Evolutionary conservation across 1,284 basidiomycete species (phyloP).

Genomic region (Leccinum pseudoinsigne): DNA sequence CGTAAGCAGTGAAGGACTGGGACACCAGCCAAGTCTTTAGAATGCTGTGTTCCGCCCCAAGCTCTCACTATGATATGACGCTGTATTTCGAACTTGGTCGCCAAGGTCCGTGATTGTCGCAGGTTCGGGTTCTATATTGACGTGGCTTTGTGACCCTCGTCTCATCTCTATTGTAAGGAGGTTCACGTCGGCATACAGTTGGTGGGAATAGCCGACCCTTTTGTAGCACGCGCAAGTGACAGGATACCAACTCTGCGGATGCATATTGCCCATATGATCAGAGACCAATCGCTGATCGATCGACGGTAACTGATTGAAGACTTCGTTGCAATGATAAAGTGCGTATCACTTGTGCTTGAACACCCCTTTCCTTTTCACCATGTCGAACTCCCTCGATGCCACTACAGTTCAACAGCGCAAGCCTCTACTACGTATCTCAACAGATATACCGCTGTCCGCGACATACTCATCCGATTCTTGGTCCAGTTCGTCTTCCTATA

Average conservation of each 20-base stretch:
- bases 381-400: constrained; percentile 7
- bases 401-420: constrained; percentile 29
- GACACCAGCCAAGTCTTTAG: background rate
- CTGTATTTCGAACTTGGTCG: constrained; percentile 1
- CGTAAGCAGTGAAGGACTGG: background rate
- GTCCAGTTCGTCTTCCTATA: too few relatives aligned
- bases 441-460: constrained; percentile 44
- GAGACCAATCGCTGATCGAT: background rate
- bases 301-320: constrained; percentile 2
- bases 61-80: background rate
- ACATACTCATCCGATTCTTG: background rate
- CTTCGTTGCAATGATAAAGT: constrained; percentile 17
- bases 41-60: background rate
- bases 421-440: constrained; percentile 46
- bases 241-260: constrained; percentile 4
- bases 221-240: constrained; percentile 6
- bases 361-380: background rate
- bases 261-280: background rate
- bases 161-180: background rate
- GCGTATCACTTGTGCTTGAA: background rate
- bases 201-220: background rate
- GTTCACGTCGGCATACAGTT: background rate
- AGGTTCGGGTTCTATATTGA: constrained; percentile 1
- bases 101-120: background rate
- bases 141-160: constrained; percentile 3